Evolutionary conservation across 2,329 filamentous ascomycete genomes (phyloP), one percentile per base, ranked within the genome.

Genomic region (Aureobasidium melanogenum): DNA sequence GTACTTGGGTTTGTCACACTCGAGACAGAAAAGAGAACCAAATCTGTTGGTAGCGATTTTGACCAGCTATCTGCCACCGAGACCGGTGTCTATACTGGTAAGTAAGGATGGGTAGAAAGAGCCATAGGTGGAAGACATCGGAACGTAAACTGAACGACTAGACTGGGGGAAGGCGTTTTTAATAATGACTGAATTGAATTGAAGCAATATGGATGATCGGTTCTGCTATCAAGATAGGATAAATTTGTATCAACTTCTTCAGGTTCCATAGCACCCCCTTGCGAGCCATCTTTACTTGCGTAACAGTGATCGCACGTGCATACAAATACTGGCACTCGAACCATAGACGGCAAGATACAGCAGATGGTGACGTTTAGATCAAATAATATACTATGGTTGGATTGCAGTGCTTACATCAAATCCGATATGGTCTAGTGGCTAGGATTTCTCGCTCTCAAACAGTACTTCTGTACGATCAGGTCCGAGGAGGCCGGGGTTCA

Each of bases 1-100:
- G 41, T 28, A 12, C 32, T 61, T 15, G 60, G 50, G 1, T 46
- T 50, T 5, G 34, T 61, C 9, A 61, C 60, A 14, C 60, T 61
- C n/a, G 51, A 61, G 38, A 34, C 12, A 1, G 38, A 39, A 12
- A 10, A 9, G 3, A 50, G 56, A 41, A 30, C 5, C 14, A 28
- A 14, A 4, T 59, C 56, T 2, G 34, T 59, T 17, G 28, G 47
- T 19, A 47, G 34, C 22, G 41, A 58, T 8, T 47, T 48, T 30
- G 50, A 41, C 17, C 24, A 39, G 36, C 34, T 41, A 2, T 54
- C 50, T 2, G 9, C 22, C 0, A 10, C 7, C 1, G 50, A 54
- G 12, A 41, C 50, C 14, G 50, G 50, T 3, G 24, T 41, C 22
- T n/a, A 39, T 14, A 10, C 36, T 39, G 19, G 17, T 2, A 54